These are phyloP conservation scores for Exophiala sp. DNA, from an alignment of 2,329 filamentous ascomycete species.

Conservation along the genomic window DNA sequence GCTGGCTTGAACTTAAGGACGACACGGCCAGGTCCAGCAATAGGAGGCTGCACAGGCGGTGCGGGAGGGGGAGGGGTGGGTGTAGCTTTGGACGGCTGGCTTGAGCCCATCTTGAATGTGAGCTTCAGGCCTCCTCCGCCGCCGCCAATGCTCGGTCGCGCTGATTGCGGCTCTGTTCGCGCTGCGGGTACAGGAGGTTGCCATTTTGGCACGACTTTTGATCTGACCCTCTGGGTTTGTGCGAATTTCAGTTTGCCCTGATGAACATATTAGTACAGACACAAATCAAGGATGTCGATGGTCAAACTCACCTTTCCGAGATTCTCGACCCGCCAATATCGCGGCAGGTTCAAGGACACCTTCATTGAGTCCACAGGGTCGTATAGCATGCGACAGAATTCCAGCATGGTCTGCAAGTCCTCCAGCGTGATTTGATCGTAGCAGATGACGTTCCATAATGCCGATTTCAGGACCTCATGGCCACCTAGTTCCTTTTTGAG, in stretches of 20 bases:
- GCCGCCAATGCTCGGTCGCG: slow-evolving; percentile 6
- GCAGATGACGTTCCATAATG: slow-evolving; percentile 56
- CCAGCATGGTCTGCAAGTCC: slow-evolving; percentile 56
- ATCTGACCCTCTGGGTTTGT: slow-evolving; percentile 38
- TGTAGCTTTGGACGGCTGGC: slow-evolving; percentile 33
- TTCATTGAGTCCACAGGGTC: slow-evolving; percentile 48
- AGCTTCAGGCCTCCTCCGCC: slow-evolving; percentile 13
- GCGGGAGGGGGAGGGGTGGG: slow-evolving; percentile 34
- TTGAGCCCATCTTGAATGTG: slow-evolving; percentile 30
- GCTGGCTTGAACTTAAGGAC: slow-evolving; percentile 44
- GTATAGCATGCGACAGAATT: slow-evolving; percentile 57
- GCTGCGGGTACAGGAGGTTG: slow-evolving; percentile 25
- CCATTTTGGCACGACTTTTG: slow-evolving; percentile 33
- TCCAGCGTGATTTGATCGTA: slow-evolving; percentile 49
- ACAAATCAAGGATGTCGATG: not conserved
- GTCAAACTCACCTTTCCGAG: slow-evolving; percentile 46
- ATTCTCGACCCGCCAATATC: slow-evolving; percentile 55
- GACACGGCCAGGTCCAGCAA: slow-evolving; percentile 34
- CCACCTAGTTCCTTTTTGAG: slow-evolving; percentile 52
- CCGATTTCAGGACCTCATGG: slow-evolving; percentile 49
- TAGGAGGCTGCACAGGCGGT: slow-evolving; percentile 32
- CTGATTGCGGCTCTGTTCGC: slow-evolving; percentile 4
- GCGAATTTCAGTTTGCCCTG: slow-evolving; percentile 45
- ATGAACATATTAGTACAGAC: slow-evolving; percentile 13
- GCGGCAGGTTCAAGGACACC: slow-evolving; percentile 53